phyloP scores from a whole-genome alignment of 305 asterid genomes.

The Fraxinus albicans region DNA sequence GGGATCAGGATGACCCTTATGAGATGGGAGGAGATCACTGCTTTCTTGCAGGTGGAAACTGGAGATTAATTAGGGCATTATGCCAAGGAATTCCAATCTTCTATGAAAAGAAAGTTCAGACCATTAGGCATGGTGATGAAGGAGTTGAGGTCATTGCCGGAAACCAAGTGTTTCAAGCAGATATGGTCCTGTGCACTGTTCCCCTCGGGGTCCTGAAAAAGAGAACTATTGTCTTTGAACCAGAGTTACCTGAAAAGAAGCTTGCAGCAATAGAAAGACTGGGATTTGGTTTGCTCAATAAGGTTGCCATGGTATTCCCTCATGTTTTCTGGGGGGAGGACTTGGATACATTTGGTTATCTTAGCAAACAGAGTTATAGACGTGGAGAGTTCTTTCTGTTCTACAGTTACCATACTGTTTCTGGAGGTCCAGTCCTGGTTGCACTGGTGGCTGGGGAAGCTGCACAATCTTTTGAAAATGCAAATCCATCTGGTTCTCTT shows the following conservation, averaged over 20 bases:
- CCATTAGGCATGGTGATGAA: conserved; percentile 55
- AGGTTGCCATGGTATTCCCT: conserved; percentile 78
- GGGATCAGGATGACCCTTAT: conserved; percentile 93
- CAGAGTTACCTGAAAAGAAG: conserved; percentile 65
- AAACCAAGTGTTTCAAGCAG: conserved; percentile 60
- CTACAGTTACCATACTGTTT: conserved; percentile 77
- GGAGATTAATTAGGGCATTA: conserved; percentile 54
- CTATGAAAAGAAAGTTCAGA: conserved; percentile 54
- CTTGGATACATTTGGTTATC: conserved; percentile 73
- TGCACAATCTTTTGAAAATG: conserved; percentile 58
- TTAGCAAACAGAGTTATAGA: conserved; percentile 45
- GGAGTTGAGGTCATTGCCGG: conserved; percentile 63
- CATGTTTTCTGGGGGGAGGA: conserved; percentile 75
- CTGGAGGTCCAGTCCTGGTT: conserved; percentile 80
- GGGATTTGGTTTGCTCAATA: conserved; percentile 78
- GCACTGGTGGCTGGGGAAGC: conserved; percentile 85
- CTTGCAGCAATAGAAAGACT: conserved; percentile 67
- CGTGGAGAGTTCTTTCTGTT: conserved; percentile 76
- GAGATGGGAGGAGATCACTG: conserved; percentile 97
- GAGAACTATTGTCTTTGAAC: conserved; percentile 56
- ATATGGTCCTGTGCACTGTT: conserved; percentile 75
- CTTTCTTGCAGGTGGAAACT: conserved; percentile 81
- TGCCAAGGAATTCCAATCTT: conserved; percentile 66
- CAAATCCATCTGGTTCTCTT: conserved; percentile 50
- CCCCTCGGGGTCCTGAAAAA: conserved; percentile 78